phyloP scores from a whole-genome alignment of 257 asterid species.

The Solanum bulbocastanum region DNA sequence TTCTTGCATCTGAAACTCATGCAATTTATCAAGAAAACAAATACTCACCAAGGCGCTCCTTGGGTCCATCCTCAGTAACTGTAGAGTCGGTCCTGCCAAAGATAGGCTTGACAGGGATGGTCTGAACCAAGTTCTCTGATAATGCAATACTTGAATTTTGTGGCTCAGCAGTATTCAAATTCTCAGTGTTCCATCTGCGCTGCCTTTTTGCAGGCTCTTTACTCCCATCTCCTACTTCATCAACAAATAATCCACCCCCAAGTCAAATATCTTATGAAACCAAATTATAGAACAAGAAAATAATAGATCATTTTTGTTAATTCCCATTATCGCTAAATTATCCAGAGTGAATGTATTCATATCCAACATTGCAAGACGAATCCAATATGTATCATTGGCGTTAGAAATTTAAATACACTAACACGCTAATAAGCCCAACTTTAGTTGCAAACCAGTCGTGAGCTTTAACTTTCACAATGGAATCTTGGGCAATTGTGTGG shows the following conservation, averaged over 20 bases:
- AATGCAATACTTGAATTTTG: neutral
- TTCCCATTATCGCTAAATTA: neutral
- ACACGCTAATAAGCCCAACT: neutral
- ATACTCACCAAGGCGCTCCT: slow-evolving; percentile 20
- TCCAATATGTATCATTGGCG: neutral
- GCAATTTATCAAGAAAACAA: neutral
- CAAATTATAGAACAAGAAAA: neutral
- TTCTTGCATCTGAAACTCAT: neutral
- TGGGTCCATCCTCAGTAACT: slow-evolving; percentile 2
- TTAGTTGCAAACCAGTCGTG: neutral
- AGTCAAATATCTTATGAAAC: neutral
- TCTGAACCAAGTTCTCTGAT: neutral
- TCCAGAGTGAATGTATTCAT: neutral
- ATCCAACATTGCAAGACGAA: neutral
- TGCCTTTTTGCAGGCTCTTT: slow-evolving; percentile 21
- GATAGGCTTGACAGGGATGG: neutral
- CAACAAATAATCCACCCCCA: slow-evolving; percentile 1
- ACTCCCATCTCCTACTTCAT: slow-evolving; percentile 3
- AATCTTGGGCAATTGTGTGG: neutral
- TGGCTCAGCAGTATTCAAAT: slow-evolving; percentile 1
- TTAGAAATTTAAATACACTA: neutral
- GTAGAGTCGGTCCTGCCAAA: neutral
- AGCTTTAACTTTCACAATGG: neutral
- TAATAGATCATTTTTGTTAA: neutral
- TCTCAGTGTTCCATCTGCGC: slow-evolving; percentile 16